A percentile compares a stretch with the other conserved stretches of the same genome.
Conservation (phyloP, 345 rosid species). For the Iberis pinnata region DNA sequence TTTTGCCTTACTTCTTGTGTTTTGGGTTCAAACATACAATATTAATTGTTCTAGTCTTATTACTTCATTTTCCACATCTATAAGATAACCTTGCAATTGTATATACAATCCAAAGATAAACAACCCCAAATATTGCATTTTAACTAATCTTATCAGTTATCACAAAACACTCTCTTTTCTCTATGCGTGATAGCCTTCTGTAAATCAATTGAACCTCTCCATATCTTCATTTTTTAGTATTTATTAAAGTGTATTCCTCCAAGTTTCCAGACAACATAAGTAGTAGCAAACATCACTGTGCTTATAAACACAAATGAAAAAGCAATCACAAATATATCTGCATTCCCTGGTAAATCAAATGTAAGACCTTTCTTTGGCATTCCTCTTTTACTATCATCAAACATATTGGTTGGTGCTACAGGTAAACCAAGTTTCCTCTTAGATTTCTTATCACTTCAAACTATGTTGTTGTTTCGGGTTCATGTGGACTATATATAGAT, state of each 20-base stretch:
- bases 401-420: constrained; percentile 77
- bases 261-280: constrained; percentile 80
- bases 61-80: no score
- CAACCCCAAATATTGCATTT: no score
- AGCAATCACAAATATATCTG: constrained; percentile 54
- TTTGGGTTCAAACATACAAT: no score
- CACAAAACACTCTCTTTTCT: neutral
- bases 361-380: constrained; percentile 69
- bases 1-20: no score
- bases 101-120: no score
- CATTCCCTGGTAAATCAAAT: constrained; percentile 67
- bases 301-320: constrained; percentile 78
- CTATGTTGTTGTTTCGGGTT: no score
- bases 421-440: constrained; percentile 71
- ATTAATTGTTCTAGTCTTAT: no score
- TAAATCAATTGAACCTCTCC: neutral
- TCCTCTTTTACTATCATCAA: constrained; percentile 87
- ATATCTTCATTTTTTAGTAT: constrained; percentile 26
- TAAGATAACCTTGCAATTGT: no score
- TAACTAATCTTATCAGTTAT: no score
- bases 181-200: neutral
- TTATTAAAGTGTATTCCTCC: constrained; percentile 91
- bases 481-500: no score
- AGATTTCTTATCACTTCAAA: constrained; percentile 57
- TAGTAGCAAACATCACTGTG: constrained; percentile 81